Base-by-base conservation (phyloP, 2,329 filamentous ascomycete genomes). In the Talaromyces sp. region DNA sequence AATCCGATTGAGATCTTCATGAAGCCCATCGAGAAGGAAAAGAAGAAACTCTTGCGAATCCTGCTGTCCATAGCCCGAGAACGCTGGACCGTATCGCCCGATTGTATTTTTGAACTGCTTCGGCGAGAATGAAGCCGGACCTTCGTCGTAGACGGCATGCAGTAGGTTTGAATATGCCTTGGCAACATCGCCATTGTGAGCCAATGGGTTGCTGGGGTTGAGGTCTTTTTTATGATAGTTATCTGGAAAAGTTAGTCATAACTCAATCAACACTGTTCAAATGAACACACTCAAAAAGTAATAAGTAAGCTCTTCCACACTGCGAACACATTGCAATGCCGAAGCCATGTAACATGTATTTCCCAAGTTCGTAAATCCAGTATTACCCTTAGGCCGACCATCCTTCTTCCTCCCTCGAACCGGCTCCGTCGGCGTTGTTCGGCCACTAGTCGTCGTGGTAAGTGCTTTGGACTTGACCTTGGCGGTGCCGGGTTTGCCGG, bases 301-400 rank as follows among this genome's bases (percentile, higher is more conserved):
- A 69, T 92, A 88, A 5, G 91, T 93, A 64, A 99, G 79, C 74
- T 99, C 94, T 70, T 96, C 91, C 0, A 97, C 92, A 67, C 91
- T 95, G 56, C 93, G 87, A 56, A 99, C 85, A 72, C 94, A 99
- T 72, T 99, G 94, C 58, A 97, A 80, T 10, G 94, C 94, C 24
- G 93, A 96, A 75, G 97, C 97, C 92, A 97, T 97, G 77, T 99
- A 99, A 76, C 94, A 99, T 0, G 94, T 97, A 70, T 99, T 99
- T 54, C 94, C 94, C 14, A 99, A 79, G 70, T 99, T 99, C 64
- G 85, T 86, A 57, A 99, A 79, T 35, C 94, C 94, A 48, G 92
- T 89, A 46, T 88, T 88, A 32, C 94, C 94, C 35, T 86, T 76
- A 12, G 85, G 85, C 63, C 87, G 86, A 10, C 89, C 89, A 43